Percentiles rank a stretch among this genome's conserved stretches.
These are phyloP conservation scores for Gynochthodes officinalis DNA, from an alignment of 257 asterid species.

Conservation along the genomic window DNA sequence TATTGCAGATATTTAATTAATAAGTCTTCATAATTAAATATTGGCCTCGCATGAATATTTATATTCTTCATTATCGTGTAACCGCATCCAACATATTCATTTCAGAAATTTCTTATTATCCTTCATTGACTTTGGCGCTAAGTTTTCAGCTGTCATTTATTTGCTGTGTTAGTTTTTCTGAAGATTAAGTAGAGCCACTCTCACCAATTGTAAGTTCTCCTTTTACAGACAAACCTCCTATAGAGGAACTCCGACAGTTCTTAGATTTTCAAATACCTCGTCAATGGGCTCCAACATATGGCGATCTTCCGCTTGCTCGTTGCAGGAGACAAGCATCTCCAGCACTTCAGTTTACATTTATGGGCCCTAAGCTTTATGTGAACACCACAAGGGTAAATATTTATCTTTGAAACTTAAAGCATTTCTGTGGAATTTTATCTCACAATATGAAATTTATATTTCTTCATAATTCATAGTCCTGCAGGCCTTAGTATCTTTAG, in stretches of 20 bases:
- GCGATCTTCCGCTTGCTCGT: constrained; percentile 81
- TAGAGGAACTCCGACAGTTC: constrained; percentile 85
- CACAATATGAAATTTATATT: background rate
- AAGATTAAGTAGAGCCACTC: background rate
- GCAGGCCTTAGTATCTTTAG: background rate
- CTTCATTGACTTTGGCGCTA: background rate
- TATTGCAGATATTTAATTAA: background rate
- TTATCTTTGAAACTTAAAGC: background rate
- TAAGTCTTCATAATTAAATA: background rate
- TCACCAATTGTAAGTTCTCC: constrained; percentile 19
- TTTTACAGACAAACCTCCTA: constrained; percentile 81
- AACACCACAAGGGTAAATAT: constrained; percentile 69
- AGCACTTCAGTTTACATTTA: constrained; percentile 65
- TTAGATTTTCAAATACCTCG: constrained; percentile 87
- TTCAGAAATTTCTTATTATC: background rate
- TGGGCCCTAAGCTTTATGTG: constrained; percentile 94
- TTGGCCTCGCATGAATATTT: background rate
- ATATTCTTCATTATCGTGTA: background rate
- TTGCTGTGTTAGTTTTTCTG: constrained; percentile 7
- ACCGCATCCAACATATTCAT: background rate
- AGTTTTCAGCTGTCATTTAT: background rate
- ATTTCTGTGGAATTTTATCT: background rate
- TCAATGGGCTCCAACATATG: constrained; percentile 92
- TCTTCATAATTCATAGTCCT: background rate
- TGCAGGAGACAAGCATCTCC: constrained; percentile 74